Evolutionary conservation across 2,329 filamentous ascomycete species (phyloP), one percentile per base, ranked within the genome.

Genomic region (Trichoderma asperellum): DNA sequence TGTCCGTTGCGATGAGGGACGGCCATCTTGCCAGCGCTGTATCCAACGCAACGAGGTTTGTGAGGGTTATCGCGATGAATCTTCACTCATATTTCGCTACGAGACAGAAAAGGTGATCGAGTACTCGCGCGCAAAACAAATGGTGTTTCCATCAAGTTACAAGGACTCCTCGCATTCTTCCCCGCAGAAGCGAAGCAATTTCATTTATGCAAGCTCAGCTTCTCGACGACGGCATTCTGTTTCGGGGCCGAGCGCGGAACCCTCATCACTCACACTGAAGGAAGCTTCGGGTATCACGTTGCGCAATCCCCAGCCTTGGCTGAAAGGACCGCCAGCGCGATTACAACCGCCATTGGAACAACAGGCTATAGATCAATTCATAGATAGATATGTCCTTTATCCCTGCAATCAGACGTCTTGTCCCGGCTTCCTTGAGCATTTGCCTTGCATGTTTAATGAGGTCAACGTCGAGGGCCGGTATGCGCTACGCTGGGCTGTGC

Each of bases 361-460:
- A 12, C 71, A 73, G 35, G 77, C 75, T 2, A 75, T 78, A 6
- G 70, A 75, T 21, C 52, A 67, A 0, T 82, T 82, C 64, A 76
- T 82, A 56, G 78, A 78, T n/a, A 80, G 78, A 57, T 81, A 79
- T 66, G 79, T 81, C 21, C 68, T 81, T 5, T 77, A 80, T 35
- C 80, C 80, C 2, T 57, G 55, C 55, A 34, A 57, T 21, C 79
- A 78, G 66, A 78, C 74, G 18, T 73, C 79, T 53, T 76, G 72
- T 27, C 75, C 79, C 2, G 80, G 80, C 2, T 82, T 82, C 59
- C 74, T 82, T 1, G 80, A 81, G 69, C 79, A 81, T 71, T 72
- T 80, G 4, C 79, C 79, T 6, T 75, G 71, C 49, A 35, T 81
- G 35, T 82, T 82, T 71, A 76, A 78, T 59, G 79, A 81, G 21